Base-by-base conservation (phyloP, 2,329 filamentous ascomycete genomes). In the Ophiostoma novo-ulmi region DNA sequence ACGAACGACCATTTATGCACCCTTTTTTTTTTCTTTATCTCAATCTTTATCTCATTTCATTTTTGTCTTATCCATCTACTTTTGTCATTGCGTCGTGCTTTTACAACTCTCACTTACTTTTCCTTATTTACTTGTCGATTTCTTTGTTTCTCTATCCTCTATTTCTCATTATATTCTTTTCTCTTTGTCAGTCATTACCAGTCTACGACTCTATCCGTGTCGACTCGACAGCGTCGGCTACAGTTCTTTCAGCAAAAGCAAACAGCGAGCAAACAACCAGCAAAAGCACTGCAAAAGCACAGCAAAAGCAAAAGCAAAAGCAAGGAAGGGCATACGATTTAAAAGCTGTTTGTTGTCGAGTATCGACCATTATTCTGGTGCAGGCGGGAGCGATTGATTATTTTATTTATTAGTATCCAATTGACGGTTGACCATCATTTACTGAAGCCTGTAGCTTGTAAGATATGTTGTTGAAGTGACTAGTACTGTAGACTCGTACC, bases 1-100 rank as follows among this genome's bases (percentile, higher is more conserved):
- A 72, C 70, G 71, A 71, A 68, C 70, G 65, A 69, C 63, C 64
- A 70, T 72, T 68, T 71, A 69, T 70, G 69, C 70, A 69, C 55
- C 22, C 5, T 64, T 55, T 61, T 69, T 35, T 39, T 36, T 36
- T 48, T n/a, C n/a, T 10, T 41, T 26, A 31, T 52, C 44, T 41
- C 44, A n/a, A 41, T 68, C 44, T 68, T 36, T 26, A 14, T 44
- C 31, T 31, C 10, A 36, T 68, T 52, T 44, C 39, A 3, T 36
- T 52, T 39, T 31, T 35, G 38, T 41, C n/a, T 52, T 20, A 20
- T 58, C n/a, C 31, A 31, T 31, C 31, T 31, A 31, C 31, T 31
- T 31, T 52, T 64, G 20, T 58, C 48, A 31, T 35, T 58, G n/a
- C 38, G 20, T 52, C 20, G 10, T 52, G 39, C 17, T n/a, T 14